Percentiles rank a stretch among this genome's conserved stretches.
Evolutionary conservation across 495 filamentous ascomycete species (phyloP).

Genomic region (Friedmanniomyces endolithicus): DNA sequence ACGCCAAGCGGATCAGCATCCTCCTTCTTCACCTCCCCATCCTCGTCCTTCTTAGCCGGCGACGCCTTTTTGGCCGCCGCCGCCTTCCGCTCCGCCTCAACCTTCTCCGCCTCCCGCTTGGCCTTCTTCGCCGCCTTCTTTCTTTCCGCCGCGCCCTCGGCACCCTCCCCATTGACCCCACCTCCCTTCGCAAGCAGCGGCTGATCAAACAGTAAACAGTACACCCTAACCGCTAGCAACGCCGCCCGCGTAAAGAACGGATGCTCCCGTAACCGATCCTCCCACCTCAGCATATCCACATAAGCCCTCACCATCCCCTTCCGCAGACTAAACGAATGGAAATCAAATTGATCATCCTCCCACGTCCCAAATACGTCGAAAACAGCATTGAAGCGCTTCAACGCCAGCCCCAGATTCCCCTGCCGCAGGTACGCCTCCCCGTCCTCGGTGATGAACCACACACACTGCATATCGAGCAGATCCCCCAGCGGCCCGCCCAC

Average conservation of each 20-base stretch:
- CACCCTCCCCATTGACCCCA: constrained; percentile 41
- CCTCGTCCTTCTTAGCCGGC: constrained; percentile 36
- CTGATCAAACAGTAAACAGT: constrained; percentile 67
- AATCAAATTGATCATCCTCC: constrained; percentile 98
- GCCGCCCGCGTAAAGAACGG: constrained; percentile 88
- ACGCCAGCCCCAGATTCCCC: constrained; percentile 66
- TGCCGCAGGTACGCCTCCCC: constrained; percentile 80
- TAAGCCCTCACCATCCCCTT: constrained; percentile 95
- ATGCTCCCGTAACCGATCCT: constrained; percentile 78
- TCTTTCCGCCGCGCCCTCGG: constrained; percentile 53
- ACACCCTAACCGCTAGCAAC: constrained; percentile 65
- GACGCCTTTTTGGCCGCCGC: constrained; percentile 49
- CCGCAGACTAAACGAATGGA: constrained; percentile 89
- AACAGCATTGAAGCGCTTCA: constrained; percentile 80
- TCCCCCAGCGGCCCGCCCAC: constrained; percentile 79
- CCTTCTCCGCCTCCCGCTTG: constrained; percentile 78
- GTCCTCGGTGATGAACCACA: constrained; percentile 95
- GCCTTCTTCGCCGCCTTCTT: constrained; percentile 96
- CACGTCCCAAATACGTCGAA: constrained; percentile 91
- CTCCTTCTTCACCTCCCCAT: constrained; percentile 54
- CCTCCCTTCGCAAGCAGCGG: constrained; percentile 49
- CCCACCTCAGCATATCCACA: constrained; percentile 92
- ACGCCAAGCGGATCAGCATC: constrained; percentile 77
- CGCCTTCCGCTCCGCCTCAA: constrained; percentile 66
- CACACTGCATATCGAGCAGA: constrained; percentile 94